Conservation (phyloP, 176 grass and related monocot genomes). For the Pontederia crassipes region DNA sequence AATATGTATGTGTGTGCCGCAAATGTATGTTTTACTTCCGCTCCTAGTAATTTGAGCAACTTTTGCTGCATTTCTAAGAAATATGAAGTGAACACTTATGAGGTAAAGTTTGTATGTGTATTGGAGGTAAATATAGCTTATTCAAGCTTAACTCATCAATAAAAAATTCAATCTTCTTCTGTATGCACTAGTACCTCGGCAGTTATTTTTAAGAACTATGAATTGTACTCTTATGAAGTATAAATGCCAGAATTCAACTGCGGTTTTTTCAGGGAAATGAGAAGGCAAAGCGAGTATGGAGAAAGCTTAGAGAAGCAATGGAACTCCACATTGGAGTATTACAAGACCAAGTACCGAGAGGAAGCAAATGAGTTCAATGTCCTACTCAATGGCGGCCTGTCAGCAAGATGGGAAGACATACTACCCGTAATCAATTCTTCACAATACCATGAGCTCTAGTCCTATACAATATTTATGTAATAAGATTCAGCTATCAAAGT, state of each 20-base stretch:
- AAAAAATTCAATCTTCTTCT: too few relatives aligned
- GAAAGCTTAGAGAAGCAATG: background rate
- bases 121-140: background rate
- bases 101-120: too few relatives aligned
- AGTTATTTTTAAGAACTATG: too few relatives aligned
- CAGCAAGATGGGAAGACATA: background rate
- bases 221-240: background rate
- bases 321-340: slow-evolving; percentile 1
- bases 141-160: too few relatives aligned
- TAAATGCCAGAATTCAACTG: background rate
- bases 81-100: too few relatives aligned
- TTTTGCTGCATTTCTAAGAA: too few relatives aligned
- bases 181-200: too few relatives aligned
- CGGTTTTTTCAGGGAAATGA: background rate
- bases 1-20: too few relatives aligned
- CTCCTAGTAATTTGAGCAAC: too few relatives aligned
- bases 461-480: background rate
- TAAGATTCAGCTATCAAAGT: background rate
- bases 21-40: too few relatives aligned
- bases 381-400: slow-evolving; percentile 1
- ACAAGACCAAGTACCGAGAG: background rate
- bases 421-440: background rate
- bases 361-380: slow-evolving; percentile 1
- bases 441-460: background rate
- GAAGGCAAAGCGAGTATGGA: background rate